Percentiles rank a stretch among this genome's conserved stretches.
These are phyloP conservation scores for Colletotrichum sp. DNA, from an alignment of 2,329 filamentous ascomycete genomes.

Conservation along the genomic window DNA sequence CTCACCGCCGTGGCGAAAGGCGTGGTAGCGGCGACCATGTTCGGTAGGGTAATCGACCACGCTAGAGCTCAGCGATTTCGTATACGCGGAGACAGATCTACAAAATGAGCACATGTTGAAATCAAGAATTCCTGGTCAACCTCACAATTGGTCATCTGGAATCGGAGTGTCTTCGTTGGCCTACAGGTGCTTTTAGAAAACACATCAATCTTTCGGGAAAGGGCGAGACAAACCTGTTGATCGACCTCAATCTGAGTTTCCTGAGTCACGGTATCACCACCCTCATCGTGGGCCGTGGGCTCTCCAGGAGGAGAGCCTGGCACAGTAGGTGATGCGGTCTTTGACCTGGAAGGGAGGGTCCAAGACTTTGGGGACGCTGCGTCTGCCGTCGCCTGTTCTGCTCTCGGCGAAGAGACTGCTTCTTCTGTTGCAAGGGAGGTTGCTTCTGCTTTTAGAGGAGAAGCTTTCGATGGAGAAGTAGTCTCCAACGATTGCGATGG, in stretches of 20 bases:
- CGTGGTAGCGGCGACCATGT: slow-evolving; percentile 10
- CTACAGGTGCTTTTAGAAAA: not conserved
- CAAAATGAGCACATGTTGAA: accelerated
- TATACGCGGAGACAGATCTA: not conserved
- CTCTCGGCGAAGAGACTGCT: too few species aligned
- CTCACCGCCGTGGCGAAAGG: not conserved
- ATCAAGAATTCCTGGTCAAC: not conserved
- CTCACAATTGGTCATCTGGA: accelerated
- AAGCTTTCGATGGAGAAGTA: not conserved
- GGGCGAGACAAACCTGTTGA: too few species aligned
- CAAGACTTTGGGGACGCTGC: too few species aligned
- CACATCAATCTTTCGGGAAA: too few species aligned
- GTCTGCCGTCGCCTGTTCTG: too few species aligned
- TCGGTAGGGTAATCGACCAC: not conserved
- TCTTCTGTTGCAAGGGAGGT: too few species aligned
- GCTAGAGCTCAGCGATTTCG: not conserved
- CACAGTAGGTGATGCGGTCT: not conserved
- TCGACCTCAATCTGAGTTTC: too few species aligned
- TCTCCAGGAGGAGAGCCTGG: not conserved
- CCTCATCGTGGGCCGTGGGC: too few species aligned
- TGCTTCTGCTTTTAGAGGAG: not conserved
- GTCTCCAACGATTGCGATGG: too few species aligned
- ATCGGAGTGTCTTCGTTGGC: accelerated
- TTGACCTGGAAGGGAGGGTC: too few species aligned
- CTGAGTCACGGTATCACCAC: too few species aligned